phyloP scores from a whole-genome alignment of 108 stramenopile genomes.

The Schizochytrium sp. region DNA sequence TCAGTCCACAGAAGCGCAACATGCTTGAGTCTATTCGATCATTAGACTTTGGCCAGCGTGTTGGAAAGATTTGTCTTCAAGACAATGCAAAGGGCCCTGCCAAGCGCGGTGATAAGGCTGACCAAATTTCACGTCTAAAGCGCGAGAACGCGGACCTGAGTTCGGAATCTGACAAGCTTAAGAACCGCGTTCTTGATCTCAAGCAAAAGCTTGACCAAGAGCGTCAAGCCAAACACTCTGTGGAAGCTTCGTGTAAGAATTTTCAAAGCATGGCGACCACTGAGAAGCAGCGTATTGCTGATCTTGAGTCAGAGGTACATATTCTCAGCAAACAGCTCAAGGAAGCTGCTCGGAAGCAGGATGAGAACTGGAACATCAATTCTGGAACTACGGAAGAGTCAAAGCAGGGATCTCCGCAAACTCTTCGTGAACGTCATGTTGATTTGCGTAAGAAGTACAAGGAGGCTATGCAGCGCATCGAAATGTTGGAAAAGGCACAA shows the following conservation, averaged over 20 bases:
- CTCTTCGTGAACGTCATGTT: neutral
- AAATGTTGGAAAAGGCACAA: neutral
- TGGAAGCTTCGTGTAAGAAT: neutral
- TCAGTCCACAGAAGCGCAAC: conserved; percentile 84
- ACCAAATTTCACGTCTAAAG: neutral
- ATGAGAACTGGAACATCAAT: neutral
- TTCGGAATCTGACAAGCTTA: neutral
- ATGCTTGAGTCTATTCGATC: conserved; percentile 86
- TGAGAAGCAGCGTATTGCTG: too few relatives aligned
- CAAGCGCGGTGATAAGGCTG: neutral
- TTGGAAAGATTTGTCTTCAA: conserved; percentile 58
- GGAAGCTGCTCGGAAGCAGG: neutral
- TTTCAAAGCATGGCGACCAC: neutral
- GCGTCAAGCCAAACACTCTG: conserved; percentile 7
- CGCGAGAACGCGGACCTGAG: conserved; percentile 22
- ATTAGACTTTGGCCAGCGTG: conserved; percentile 82
- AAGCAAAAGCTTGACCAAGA: conserved; percentile 39
- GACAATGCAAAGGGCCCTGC: neutral
- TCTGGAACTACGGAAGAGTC: neutral
- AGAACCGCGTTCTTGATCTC: conserved; percentile 23
- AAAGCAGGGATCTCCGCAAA: neutral
- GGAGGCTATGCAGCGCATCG: conserved; percentile 13
- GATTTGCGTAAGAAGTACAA: conserved; percentile 15
- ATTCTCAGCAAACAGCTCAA: too few relatives aligned
- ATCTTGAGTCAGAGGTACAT: too few relatives aligned